These are phyloP conservation scores for Colletotrichum melonis DNA, from an alignment of 2,329 filamentous ascomycete species.

Conservation along the genomic window DNA sequence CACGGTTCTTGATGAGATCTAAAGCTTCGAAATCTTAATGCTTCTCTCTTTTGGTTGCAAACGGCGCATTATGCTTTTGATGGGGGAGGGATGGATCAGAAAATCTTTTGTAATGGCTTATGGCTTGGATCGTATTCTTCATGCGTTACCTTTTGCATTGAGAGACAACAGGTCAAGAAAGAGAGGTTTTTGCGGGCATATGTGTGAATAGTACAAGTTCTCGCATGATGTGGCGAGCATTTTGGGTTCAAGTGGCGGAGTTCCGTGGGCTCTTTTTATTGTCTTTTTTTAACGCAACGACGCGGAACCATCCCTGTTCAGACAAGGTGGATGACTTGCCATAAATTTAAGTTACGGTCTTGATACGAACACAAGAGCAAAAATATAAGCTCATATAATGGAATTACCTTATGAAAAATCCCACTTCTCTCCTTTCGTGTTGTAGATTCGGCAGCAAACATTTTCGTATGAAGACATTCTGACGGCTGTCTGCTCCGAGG, in stretches of 20 bases:
- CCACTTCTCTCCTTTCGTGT: too few relatives aligned
- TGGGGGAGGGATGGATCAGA: neutral
- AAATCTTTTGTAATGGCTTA: too few relatives aligned
- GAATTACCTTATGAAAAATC: neutral
- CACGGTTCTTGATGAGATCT: slow-evolving; percentile 37
- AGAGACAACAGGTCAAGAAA: neutral
- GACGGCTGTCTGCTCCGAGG: too few relatives aligned
- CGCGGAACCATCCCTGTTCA: neutral
- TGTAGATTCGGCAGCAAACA: too few relatives aligned
- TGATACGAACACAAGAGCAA: neutral
- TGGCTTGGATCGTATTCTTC: neutral
- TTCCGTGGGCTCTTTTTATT: neutral
- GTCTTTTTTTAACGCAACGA: neutral
- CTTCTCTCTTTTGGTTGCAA: neutral
- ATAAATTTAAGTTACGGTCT: too few relatives aligned
- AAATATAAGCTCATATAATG: neutral
- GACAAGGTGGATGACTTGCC: neutral
- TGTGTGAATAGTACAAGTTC: neutral
- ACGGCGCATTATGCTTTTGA: neutral
- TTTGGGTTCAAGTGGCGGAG: neutral
- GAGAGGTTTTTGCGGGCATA: neutral
- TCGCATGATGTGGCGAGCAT: slow-evolving; percentile 10
- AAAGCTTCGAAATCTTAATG: neutral
- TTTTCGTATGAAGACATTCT: neutral
- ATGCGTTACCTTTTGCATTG: neutral